phyloP scores from a whole-genome alignment of 108 stramenopile genomes.

The Cyclotella atomus region DNA sequence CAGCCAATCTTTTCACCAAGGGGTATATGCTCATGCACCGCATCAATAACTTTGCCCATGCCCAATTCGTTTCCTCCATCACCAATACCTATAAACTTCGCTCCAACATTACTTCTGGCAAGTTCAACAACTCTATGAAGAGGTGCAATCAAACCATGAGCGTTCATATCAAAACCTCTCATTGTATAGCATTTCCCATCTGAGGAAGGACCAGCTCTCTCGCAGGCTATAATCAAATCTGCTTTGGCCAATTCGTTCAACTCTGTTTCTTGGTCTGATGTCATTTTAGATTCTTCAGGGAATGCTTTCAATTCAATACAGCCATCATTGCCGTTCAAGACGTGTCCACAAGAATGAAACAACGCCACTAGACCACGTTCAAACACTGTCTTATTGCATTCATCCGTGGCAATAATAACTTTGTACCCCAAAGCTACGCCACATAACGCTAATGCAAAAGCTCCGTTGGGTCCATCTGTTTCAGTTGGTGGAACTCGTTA shows the following conservation, averaged over 20 bases:
- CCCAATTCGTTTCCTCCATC: conserved; percentile 89
- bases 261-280: conserved; percentile 51
- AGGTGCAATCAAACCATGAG: conserved; percentile 68
- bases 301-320: conserved; percentile 20
- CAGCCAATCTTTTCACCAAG: conserved; percentile 72
- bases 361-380: conserved; percentile 31
- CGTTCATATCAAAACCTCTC: conserved; percentile 81
- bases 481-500: conserved; percentile 74
- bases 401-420: conserved; percentile 68
- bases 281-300: conserved; percentile 52
- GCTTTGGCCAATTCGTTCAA: conserved; percentile 42
- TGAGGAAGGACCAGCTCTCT: conserved; percentile 75
- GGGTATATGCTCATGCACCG: conserved; percentile 54
- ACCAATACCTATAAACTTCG: conserved; percentile 61
- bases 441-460: conserved; percentile 63
- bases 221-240: conserved; percentile 71
- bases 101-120: conserved; percentile 7
- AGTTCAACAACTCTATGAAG: conserved; percentile 66
- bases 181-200: conserved; percentile 89
- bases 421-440: conserved; percentile 60
- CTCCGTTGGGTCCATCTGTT: conserved; percentile 88
- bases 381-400: conserved; percentile 67
- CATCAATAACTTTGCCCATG: conserved; percentile 85
- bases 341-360: too few species aligned
- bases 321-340: conserved; percentile 13